Percentiles rank a stretch among this genome's conserved stretches.
phyloP scores from a whole-genome alignment of 1,284 basidiomycete genomes.

The Tylopilus orsonianus region DNA sequence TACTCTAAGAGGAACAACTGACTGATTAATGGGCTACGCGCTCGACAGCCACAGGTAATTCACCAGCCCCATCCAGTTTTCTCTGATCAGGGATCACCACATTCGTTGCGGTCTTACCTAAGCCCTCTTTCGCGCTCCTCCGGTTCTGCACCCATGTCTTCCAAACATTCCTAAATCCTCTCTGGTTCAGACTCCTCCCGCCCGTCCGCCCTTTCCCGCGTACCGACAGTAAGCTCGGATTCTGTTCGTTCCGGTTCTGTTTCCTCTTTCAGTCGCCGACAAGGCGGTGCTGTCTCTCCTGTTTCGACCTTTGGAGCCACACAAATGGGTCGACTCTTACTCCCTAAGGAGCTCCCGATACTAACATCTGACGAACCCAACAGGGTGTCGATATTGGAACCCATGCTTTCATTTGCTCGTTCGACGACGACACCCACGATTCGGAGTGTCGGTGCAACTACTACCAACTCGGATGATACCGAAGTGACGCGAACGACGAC shows the following conservation, averaged over 20 bases:
- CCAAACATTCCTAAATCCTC: slow-evolving; percentile 32
- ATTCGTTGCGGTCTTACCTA: slow-evolving; percentile 57
- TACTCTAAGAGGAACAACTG: slow-evolving; percentile 7
- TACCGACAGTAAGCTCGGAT: slow-evolving; percentile 36
- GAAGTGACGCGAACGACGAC: slow-evolving; percentile 29
- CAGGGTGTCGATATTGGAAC: slow-evolving; percentile 35
- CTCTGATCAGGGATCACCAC: slow-evolving; percentile 62
- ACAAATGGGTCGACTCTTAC: slow-evolving; percentile 25
- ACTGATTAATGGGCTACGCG: slow-evolving; percentile 14
- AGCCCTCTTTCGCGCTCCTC: slow-evolving; percentile 43
- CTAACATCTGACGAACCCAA: slow-evolving; percentile 21
- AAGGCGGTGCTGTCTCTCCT: slow-evolving; percentile 31
- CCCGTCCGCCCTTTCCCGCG: slow-evolving; percentile 41
- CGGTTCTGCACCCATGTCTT: slow-evolving; percentile 52
- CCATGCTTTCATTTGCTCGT: slow-evolving; percentile 34
- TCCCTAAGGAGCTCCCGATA: slow-evolving; percentile 20
- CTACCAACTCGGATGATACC: slow-evolving; percentile 34
- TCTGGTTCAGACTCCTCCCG: slow-evolving; percentile 50
- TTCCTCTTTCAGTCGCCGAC: slow-evolving; percentile 47
- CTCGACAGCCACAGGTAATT: slow-evolving; percentile 40
- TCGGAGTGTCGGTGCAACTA: slow-evolving; percentile 32
- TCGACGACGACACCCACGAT: slow-evolving; percentile 32
- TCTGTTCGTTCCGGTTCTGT: slow-evolving; percentile 53
- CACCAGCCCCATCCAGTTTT: slow-evolving; percentile 38
- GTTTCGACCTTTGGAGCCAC: slow-evolving; percentile 42